Percentiles rank a stretch among this genome's conserved stretches.
These are phyloP conservation scores for Noccaea bulbosa DNA, from an alignment of 345 rosid genomes.

Conservation along the genomic window DNA sequence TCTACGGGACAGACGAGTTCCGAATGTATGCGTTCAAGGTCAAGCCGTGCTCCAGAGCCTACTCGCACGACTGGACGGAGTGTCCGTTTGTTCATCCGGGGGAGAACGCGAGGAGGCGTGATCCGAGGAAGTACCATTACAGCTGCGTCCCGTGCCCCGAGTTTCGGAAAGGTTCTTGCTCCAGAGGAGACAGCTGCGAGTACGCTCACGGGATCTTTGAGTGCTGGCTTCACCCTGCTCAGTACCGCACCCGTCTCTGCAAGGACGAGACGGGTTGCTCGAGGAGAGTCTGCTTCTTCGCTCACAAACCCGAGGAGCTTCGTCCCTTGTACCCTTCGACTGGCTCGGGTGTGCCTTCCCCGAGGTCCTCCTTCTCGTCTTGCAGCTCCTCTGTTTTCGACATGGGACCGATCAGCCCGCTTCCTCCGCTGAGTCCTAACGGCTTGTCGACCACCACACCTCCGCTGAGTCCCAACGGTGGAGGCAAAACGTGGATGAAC, in stretches of 20 bases:
- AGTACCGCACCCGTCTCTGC: conserved; percentile 85
- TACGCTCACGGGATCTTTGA: conserved; percentile 94
- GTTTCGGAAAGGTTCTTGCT: conserved; percentile 85
- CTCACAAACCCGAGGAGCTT: conserved; percentile 85
- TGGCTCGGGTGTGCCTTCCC: conserved; percentile 85
- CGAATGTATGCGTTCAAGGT: conserved; percentile 90
- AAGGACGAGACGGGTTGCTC: conserved; percentile 78
- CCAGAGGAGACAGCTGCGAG: conserved; percentile 82
- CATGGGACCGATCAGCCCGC: conserved; percentile 63
- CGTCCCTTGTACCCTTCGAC: conserved; percentile 85
- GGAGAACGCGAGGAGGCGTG: conserved; percentile 94
- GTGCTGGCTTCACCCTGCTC: conserved; percentile 99
- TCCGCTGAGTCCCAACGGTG: conserved; percentile 67
- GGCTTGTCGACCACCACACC: conserved; percentile 76
- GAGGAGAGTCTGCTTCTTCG: conserved; percentile 93
- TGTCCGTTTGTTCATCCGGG: conserved; percentile 98
- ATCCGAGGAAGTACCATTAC: conserved; percentile 84
- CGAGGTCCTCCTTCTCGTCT: conserved; percentile 60
- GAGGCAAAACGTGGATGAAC: conserved; percentile 55
- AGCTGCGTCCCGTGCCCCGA: conserved; percentile 98
- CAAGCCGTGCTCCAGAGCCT: conserved; percentile 94
- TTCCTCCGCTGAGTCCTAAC: conserved; percentile 46
- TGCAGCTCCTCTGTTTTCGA: conserved; percentile 56
- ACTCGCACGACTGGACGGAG: conserved; percentile 97
- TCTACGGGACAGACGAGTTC: conserved; percentile 89